These are phyloP conservation scores for Bruguiera gymnorhiza DNA, from an alignment of 345 rosid genomes.

Conservation along the genomic window DNA sequence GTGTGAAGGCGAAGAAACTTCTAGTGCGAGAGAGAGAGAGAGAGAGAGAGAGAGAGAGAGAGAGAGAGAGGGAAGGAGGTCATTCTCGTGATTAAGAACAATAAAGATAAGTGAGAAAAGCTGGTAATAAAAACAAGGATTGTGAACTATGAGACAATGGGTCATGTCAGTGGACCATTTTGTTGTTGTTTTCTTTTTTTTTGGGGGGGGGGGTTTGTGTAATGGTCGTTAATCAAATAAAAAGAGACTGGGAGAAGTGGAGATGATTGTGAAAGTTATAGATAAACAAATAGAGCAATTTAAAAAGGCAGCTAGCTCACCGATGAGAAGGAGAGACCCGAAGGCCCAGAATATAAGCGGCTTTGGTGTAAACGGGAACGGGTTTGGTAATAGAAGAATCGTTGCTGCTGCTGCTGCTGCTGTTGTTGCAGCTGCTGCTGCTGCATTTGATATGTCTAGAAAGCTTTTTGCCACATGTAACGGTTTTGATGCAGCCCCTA, in stretches of 20 bases:
- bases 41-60: no score
- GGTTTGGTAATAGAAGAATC: slow-evolving; percentile 17
- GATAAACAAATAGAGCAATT: background rate
- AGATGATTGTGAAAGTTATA: background rate
- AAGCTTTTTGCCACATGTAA: slow-evolving; percentile 69
- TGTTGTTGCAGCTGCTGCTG: background rate
- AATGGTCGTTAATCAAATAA: no score
- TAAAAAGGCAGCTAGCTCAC: slow-evolving; percentile 20
- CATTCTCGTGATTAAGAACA: no score
- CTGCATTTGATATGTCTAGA: slow-evolving; percentile 27
- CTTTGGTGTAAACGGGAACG: slow-evolving; percentile 64
- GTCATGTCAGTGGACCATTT: no score
- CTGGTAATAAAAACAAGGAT: background rate
- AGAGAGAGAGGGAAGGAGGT: no score
- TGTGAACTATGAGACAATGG: background rate
- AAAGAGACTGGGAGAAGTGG: background rate
- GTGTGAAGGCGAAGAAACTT: no score
- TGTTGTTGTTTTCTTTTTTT: no score
- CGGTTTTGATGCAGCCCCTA: slow-evolving; percentile 90
- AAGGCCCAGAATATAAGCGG: slow-evolving; percentile 86
- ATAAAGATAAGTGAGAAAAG: background rate
- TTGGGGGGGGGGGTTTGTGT: no score
- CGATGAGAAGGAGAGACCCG: slow-evolving; percentile 88
- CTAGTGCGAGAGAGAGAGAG: no score
- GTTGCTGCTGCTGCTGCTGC: background rate